These are phyloP conservation scores for Kwoniella sp. DNA, from an alignment of 768 basidiomycete genomes.

Conservation along the genomic window DNA sequence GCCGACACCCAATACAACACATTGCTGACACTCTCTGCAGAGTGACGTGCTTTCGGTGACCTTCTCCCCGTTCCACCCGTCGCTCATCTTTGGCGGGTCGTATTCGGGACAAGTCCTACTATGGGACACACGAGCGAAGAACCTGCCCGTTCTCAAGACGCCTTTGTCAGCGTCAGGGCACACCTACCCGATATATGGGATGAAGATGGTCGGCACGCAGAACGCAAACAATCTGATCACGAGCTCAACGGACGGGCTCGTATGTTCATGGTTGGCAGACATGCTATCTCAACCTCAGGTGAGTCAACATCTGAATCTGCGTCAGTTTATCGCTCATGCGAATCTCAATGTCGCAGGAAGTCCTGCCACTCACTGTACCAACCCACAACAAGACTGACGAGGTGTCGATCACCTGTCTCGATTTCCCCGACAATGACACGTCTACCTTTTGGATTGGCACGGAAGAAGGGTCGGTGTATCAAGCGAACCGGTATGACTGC, in stretches of 20 bases:
- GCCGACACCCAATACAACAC: too few relatives aligned
- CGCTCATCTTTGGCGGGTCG: constrained; percentile 95
- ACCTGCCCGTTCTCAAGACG: constrained; percentile 91
- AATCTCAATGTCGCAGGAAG: constrained; percentile 65
- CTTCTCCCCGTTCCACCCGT: constrained; percentile 97
- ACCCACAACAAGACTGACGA: constrained; percentile 96
- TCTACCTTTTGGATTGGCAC: constrained; percentile 97
- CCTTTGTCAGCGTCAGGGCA: constrained; percentile 93
- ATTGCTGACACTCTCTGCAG: too few relatives aligned
- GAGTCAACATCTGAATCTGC: constrained; percentile 4
- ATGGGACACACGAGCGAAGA: constrained; percentile 97
- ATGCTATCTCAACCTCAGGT: constrained; percentile 99
- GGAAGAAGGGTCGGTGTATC: constrained; percentile 95
- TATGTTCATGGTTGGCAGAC: constrained; percentile 97
- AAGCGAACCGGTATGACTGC: constrained; percentile 93
- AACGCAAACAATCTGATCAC: constrained; percentile 97
- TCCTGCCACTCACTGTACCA: constrained; percentile 77
- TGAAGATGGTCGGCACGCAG: constrained; percentile 97
- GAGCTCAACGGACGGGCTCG: constrained; percentile 91
- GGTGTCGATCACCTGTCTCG: constrained; percentile 86
- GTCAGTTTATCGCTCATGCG: background rate
- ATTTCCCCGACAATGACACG: constrained; percentile 94
- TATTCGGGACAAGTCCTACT: constrained; percentile 97
- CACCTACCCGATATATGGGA: constrained; percentile 96
- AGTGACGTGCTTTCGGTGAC: constrained; percentile 95